These are phyloP conservation scores for Umbellularia californica DNA, from an alignment of 164 flowering plant species.

Conservation along the genomic window DNA sequence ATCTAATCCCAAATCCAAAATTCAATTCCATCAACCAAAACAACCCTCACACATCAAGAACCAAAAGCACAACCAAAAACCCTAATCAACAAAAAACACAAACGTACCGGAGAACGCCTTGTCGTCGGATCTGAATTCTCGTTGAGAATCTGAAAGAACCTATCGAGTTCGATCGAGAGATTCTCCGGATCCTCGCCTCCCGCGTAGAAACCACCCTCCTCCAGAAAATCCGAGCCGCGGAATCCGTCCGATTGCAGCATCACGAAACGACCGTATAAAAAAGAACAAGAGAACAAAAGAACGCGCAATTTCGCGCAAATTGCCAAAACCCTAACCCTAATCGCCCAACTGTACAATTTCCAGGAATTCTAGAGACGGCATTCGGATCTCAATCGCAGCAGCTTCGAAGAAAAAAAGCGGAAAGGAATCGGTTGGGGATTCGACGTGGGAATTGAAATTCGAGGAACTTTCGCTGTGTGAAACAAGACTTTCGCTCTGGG, in stretches of 20 bases:
- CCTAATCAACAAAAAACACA: not conserved
- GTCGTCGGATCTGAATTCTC: slow-evolving; percentile 12
- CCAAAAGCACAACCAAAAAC: too few relatives aligned
- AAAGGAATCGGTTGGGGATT: not conserved
- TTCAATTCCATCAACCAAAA: not conserved
- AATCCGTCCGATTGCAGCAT: slow-evolving; percentile 27
- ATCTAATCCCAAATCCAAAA: not conserved
- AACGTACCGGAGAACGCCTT: slow-evolving; percentile 10
- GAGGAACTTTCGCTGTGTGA: slow-evolving; percentile 14
- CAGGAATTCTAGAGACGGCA: too few relatives aligned
- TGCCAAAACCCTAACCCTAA: slow-evolving; percentile 5
- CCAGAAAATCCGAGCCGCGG: slow-evolving; percentile 6
- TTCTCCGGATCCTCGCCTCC: slow-evolving; percentile 12
- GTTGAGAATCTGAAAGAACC: slow-evolving; percentile 16
- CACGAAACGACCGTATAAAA: slow-evolving; percentile 7
- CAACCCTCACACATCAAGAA: not conserved
- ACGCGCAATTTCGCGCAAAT: not conserved
- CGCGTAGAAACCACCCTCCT: not conserved
- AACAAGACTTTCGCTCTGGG: slow-evolving; percentile 3
- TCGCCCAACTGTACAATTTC: not conserved
- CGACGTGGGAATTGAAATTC: not conserved
- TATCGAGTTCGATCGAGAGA: slow-evolving; percentile 17
- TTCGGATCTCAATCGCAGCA: too few relatives aligned
- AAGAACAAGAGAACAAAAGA: too few relatives aligned
- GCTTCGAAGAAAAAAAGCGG: not conserved